phyloP scores from a whole-genome alignment of 2,329 filamentous ascomycete species.

The Epicoccum nigrum region DNA sequence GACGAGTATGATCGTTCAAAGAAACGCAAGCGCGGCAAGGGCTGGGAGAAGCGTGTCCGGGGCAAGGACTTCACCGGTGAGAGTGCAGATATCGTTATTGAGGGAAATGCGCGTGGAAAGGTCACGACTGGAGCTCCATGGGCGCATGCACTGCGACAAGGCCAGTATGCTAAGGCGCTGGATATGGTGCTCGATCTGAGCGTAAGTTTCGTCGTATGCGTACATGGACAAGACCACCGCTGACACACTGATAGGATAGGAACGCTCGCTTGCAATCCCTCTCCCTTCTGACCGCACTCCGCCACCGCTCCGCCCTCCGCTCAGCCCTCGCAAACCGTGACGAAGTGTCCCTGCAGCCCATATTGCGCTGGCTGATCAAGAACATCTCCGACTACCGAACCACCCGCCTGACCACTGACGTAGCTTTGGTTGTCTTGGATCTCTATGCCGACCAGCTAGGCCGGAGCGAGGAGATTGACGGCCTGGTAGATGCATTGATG shows the following conservation, averaged over 20 bases:
- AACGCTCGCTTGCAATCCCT: conserved; percentile 58
- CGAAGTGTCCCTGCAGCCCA: conserved; percentile 78
- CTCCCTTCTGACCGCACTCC: conserved; percentile 80
- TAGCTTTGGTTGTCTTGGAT: conserved; percentile 81
- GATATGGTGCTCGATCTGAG: conserved; percentile 71
- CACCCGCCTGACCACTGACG: conserved; percentile 80
- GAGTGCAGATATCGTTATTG: conserved; percentile 85
- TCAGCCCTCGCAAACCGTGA: conserved; percentile 81
- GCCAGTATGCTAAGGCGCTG: conserved; percentile 76
- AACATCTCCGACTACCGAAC: conserved; percentile 84
- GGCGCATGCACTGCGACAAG: conserved; percentile 82
- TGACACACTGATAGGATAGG: conserved; percentile 29
- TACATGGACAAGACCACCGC: neutral
- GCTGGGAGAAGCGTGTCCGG: conserved; percentile 66
- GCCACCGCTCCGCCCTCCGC: conserved; percentile 84
- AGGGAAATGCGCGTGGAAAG: conserved; percentile 70
- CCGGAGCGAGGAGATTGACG: conserved; percentile 73
- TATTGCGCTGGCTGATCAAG: conserved; percentile 81
- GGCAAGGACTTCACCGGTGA: conserved; percentile 84
- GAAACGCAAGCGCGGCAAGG: conserved; percentile 65
- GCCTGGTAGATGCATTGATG: conserved; percentile 71
- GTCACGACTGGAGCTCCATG: conserved; percentile 72
- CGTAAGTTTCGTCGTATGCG: conserved; percentile 35
- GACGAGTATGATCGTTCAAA: conserved; percentile 77
- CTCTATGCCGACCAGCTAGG: conserved; percentile 83